phyloP scores from a whole-genome alignment of 2,329 filamentous ascomycete genomes.

The Aspergillus sp. region DNA sequence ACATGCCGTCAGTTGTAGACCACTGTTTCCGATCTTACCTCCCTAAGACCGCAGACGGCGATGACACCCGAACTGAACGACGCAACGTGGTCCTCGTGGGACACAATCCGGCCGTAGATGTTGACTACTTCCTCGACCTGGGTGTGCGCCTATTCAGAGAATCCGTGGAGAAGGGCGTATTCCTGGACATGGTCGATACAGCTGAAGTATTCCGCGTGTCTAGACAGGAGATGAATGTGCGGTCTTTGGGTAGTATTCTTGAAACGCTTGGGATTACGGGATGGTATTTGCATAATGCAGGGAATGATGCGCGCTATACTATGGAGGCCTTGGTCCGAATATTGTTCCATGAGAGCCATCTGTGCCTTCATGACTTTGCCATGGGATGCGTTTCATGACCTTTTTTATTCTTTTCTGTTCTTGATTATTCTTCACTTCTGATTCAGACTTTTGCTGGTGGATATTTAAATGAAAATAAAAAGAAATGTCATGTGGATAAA shows the following conservation, averaged over 20 bases:
- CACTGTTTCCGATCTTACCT: conserved; percentile 50
- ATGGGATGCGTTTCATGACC: too few relatives aligned
- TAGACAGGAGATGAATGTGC: conserved; percentile 46
- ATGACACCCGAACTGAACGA: conserved; percentile 3
- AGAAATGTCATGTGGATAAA: too few relatives aligned
- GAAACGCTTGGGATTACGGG: conserved; percentile 55
- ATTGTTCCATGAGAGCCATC: neutral
- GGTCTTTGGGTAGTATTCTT: conserved; percentile 57
- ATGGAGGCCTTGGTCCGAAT: conserved; percentile 59
- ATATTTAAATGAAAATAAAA: too few relatives aligned
- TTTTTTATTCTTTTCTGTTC: too few relatives aligned
- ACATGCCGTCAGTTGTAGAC: conserved; percentile 43
- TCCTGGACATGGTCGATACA: conserved; percentile 67
- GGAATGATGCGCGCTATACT: conserved; percentile 79
- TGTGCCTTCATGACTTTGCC: too few relatives aligned
- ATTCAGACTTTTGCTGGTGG: too few relatives aligned
- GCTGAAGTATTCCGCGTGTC: conserved; percentile 61
- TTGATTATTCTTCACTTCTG: too few relatives aligned
- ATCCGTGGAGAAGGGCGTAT: conserved; percentile 26
- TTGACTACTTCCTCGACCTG: conserved; percentile 60
- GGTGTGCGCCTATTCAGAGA: conserved; percentile 49
- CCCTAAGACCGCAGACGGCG: conserved; percentile 2
- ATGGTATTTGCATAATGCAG: conserved; percentile 71
- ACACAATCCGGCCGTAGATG: conserved; percentile 63
- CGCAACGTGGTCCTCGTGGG: conserved; percentile 71